Evolutionary conservation across 2,329 filamentous ascomycete genomes (phyloP), one percentile per base, ranked within the genome.

Genomic region (Neocucurbitaria cava): DNA sequence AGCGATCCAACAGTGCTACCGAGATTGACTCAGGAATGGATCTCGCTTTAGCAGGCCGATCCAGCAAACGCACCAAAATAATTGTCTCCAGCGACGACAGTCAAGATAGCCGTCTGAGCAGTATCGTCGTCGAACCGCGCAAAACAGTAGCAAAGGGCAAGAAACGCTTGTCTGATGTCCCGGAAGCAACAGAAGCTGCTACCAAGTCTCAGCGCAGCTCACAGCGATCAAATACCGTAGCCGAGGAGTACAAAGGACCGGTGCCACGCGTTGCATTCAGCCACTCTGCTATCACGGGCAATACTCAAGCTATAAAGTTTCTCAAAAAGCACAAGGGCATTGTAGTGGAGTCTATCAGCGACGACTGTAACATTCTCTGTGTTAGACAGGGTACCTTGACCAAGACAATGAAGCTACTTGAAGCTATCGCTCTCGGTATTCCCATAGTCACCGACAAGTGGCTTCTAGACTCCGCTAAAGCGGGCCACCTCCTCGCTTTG

Each of bases 381-480:
- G 71, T 81, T 2, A 72, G 71, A 26, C 61, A 74, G 23, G 72
- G 72, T 7, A 61, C 70, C 11, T 60, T 83, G 2, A 68, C 70
- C 28, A 79, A 77, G 42, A 81, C 79, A 0, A 65, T 73, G 15
- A 83, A 83, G 51, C 66, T 83, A 3, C 66, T 83, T 4, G 70
- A 76, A 15, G 72, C 77, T 3, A 67, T 83, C 6, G 73, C 77
- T 10, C 62, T 74, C 1, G 79, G 79, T 10, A 77, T 79, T 43
- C 68, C 71, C 3, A 76, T 84, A 26, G 76, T 83, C 2, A 79
- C 76, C 1, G 79, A 83, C 49, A 62, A 73, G 3, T 83, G 81
- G 81, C 64, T 82, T 5, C 45, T 58, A 0, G 72, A 78, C 3
- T 79, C 77, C 23, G 67, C 71, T 15, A 67, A 71, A 30, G 58